Percentiles rank a stretch among this genome's conserved stretches.
phyloP scores from a whole-genome alignment of 371 early-diverging fungal genomes.

The Rhizopus arrhizus region DNA sequence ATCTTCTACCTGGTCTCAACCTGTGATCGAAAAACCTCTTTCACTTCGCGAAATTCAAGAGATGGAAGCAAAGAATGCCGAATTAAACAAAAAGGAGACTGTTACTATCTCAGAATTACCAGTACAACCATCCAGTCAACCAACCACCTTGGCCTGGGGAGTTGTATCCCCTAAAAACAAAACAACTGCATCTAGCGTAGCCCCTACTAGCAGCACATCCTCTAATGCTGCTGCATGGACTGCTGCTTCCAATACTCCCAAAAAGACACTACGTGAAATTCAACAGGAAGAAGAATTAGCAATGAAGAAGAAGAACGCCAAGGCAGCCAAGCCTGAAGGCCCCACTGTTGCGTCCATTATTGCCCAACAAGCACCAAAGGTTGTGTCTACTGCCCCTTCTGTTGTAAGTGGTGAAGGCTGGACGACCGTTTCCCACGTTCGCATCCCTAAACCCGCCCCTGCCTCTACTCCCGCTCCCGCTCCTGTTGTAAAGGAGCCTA shows the following conservation, averaged over 20 bases:
- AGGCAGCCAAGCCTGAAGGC: constrained; percentile 29
- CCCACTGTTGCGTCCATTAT: constrained; percentile 22
- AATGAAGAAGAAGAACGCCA: constrained; percentile 48
- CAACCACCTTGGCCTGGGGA: constrained; percentile 31
- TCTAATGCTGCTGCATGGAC: constrained; percentile 38
- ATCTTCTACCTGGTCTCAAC: constrained; percentile 40
- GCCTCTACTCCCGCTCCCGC: constrained; percentile 19
- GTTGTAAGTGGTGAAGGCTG: constrained; percentile 28
- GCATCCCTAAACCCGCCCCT: constrained; percentile 32
- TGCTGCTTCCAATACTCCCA: constrained; percentile 50
- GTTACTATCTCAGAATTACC: constrained; percentile 19
- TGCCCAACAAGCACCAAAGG: constrained; percentile 20
- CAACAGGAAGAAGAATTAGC: constrained; percentile 77
- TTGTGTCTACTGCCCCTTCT: constrained; percentile 29
- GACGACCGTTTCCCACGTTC: constrained; percentile 52
- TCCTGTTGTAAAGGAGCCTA: constrained; percentile 18
- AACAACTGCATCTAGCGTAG: constrained; percentile 12
- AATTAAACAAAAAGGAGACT: constrained; percentile 42
- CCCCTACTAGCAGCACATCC: constrained; percentile 24
- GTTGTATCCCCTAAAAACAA: constrained; percentile 40
- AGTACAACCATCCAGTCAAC: constrained; percentile 14
- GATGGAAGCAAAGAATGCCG: constrained; percentile 62
- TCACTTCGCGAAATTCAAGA: constrained; percentile 70
- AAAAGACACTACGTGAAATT: constrained; percentile 77
- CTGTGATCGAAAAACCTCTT: constrained; percentile 43